These are phyloP conservation scores for Carallia pectinifolia DNA, from an alignment of 345 rosid species.

Conservation along the genomic window DNA sequence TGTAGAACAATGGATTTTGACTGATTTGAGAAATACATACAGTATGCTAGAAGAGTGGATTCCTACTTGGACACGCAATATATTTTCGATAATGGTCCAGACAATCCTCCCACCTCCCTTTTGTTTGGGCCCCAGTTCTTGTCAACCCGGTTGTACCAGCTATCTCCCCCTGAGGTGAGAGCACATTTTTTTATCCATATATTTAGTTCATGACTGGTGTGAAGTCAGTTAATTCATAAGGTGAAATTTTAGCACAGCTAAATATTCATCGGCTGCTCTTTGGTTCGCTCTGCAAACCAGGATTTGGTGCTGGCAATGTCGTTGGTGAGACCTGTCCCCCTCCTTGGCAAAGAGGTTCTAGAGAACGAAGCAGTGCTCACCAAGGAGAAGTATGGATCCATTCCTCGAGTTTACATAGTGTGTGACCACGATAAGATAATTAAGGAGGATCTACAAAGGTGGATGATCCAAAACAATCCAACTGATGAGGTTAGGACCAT, in stretches of 20 bases:
- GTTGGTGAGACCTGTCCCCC: constrained; percentile 21
- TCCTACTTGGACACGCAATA: constrained; percentile 18
- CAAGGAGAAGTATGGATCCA: constrained; percentile 25
- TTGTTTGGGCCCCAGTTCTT: constrained; percentile 23
- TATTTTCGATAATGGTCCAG: constrained; percentile 21
- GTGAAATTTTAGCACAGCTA: no score
- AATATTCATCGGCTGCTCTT: no score
- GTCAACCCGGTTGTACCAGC: constrained; percentile 22
- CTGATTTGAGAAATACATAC: background rate
- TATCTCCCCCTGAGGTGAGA: constrained; percentile 31
- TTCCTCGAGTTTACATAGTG: constrained; percentile 30
- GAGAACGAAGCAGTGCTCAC: constrained; percentile 13
- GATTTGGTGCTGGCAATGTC: constrained; percentile 33
- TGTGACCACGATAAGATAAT: constrained; percentile 25
- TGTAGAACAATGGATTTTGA: no score
- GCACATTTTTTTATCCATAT: background rate
- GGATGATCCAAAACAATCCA: constrained; percentile 39
- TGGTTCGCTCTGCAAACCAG: constrained; percentile 13
- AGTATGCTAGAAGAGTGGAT: background rate
- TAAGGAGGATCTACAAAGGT: constrained; percentile 21
- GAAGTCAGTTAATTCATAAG: no score
- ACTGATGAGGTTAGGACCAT: constrained; percentile 30
- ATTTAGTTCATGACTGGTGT: background rate
- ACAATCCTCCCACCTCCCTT: constrained; percentile 20
- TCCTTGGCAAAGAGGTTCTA: background rate